Conservation (phyloP, 345 rosid species). For the Boechera stricta region DNA sequence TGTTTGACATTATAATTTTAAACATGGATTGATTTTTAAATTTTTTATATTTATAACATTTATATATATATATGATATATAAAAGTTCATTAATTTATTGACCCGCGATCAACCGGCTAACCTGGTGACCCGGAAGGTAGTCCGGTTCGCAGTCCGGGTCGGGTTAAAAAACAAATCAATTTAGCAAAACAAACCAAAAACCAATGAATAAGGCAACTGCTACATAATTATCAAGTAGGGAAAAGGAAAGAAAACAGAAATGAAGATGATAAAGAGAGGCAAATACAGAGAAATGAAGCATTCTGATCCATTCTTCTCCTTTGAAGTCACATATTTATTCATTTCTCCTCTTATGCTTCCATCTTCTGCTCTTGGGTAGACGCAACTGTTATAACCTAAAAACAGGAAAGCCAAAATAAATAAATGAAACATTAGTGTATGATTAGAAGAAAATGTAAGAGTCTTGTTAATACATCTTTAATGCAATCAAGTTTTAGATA, state of each 20-base stretch:
- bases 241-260: constrained; percentile 2
- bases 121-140: too few relatives aligned
- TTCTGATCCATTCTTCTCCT: constrained; percentile 24
- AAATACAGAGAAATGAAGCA: constrained; percentile 5
- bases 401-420: background rate
- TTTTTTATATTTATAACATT: too few relatives aligned
- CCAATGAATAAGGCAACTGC: background rate
- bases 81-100: too few relatives aligned
- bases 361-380: constrained; percentile 59
- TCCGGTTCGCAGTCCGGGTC: too few relatives aligned
- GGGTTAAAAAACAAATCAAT: too few relatives aligned
- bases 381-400: constrained; percentile 66
- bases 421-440: background rate
- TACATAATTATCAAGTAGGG: background rate
- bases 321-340: constrained; percentile 40
- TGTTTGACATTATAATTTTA: too few relatives aligned
- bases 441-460: background rate
- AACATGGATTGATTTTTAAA: too few relatives aligned
- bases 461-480: background rate
- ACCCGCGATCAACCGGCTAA: too few relatives aligned
- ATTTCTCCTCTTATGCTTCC: constrained; percentile 12
- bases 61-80: too few relatives aligned
- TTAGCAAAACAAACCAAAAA: too few relatives aligned
- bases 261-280: background rate
- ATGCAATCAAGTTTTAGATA: background rate